These are phyloP conservation scores for Metroxylon sagu DNA, from an alignment of 176 grass and related monocot genomes.

Conservation along the genomic window DNA sequence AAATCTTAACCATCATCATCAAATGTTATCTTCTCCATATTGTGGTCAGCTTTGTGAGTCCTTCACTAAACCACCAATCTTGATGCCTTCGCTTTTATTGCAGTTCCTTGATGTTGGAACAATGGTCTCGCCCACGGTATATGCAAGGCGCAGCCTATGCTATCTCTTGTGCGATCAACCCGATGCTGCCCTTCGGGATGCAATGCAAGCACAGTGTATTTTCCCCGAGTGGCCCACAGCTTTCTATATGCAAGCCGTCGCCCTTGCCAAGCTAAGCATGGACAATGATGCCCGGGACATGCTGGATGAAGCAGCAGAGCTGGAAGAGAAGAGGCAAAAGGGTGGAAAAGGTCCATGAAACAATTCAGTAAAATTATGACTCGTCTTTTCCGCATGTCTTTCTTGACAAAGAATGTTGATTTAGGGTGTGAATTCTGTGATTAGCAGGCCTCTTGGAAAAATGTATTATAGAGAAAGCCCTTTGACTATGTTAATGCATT, in stretches of 20 bases:
- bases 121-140: conserved; percentile 84
- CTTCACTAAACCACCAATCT: too few species aligned
- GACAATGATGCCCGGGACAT: conserved; percentile 79
- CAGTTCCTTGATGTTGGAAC: conserved; percentile 92
- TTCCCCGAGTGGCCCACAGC: conserved; percentile 88
- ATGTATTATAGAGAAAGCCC: conserved; percentile 1
- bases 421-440: not conserved
- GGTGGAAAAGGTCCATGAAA: conserved; percentile 29
- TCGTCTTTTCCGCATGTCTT: not conserved
- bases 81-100: not conserved
- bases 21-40: too few species aligned
- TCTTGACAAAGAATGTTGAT: conserved; percentile 15
- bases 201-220: conserved; percentile 88
- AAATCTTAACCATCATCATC: too few species aligned
- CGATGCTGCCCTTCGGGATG: conserved; percentile 76
- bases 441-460: not conserved
- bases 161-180: conserved; percentile 75
- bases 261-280: conserved; percentile 79
- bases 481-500: not conserved
- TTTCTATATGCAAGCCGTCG: conserved; percentile 93
- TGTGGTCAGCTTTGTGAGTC: too few species aligned
- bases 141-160: conserved; percentile 75
- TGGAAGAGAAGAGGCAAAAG: conserved; percentile 82
- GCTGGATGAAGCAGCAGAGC: conserved; percentile 66
- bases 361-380: not conserved